phyloP scores from a whole-genome alignment of 495 filamentous ascomycete species.

The Penicillium samsonianum region DNA sequence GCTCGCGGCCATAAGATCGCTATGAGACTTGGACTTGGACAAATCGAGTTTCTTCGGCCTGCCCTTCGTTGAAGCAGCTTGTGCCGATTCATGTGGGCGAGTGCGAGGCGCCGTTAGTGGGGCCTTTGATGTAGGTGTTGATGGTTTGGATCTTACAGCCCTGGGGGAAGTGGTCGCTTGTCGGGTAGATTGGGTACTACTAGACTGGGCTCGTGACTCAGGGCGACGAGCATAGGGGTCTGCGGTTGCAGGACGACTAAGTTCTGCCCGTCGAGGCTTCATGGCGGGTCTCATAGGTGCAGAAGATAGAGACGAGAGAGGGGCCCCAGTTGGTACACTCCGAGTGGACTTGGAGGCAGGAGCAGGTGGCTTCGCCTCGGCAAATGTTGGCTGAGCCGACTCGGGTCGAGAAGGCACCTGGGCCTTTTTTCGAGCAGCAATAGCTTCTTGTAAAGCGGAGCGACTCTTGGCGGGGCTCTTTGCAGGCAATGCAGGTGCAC shows the following conservation, averaged over 20 bases:
- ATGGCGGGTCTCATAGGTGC: conserved; percentile 60
- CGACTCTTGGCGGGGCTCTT: conserved; percentile 36
- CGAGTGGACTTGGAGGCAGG: conserved; percentile 38
- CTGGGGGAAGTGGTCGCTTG: conserved; percentile 47
- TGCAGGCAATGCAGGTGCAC: conserved; percentile 42
- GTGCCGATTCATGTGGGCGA: conserved; percentile 31
- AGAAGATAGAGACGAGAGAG: conserved; percentile 53
- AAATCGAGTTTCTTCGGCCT: conserved; percentile 44
- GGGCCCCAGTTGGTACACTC: conserved; percentile 36
- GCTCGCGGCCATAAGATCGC: conserved; percentile 23
- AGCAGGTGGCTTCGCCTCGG: conserved; percentile 44
- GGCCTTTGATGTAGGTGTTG: conserved; percentile 34
- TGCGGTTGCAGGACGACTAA: conserved; percentile 57
- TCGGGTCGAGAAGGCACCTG: conserved; percentile 65
- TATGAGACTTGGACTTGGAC: conserved; percentile 35
- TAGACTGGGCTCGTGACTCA: conserved; percentile 26
- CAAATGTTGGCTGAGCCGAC: conserved; percentile 65
- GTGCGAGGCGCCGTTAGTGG: conserved; percentile 30
- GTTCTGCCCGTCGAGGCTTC: conserved; percentile 48
- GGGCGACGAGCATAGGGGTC: conserved; percentile 55
- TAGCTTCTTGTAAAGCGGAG: conserved; percentile 70
- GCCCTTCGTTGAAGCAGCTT: conserved; percentile 32
- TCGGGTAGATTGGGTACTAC: conserved; percentile 32
- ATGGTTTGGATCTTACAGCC: conserved; percentile 32
- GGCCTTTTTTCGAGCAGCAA: conserved; percentile 79